phyloP scores from a whole-genome alignment of 495 filamentous ascomycete species.

The Staphylotrichum tortipilum region DNA sequence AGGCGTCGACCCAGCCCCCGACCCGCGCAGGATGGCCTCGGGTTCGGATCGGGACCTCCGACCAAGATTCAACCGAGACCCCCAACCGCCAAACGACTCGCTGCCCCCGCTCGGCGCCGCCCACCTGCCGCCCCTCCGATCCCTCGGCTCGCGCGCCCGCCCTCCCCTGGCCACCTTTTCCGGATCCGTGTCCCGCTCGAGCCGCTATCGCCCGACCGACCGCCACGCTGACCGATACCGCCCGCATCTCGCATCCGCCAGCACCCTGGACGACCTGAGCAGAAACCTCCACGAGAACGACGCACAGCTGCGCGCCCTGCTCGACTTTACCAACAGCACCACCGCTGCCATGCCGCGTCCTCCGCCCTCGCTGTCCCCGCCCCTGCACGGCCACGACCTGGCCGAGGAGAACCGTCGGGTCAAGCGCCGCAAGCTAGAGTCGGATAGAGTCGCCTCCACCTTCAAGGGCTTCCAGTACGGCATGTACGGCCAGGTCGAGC shows the following conservation, averaged over 20 bases:
- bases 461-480: constrained; percentile 64
- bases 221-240: constrained; percentile 23
- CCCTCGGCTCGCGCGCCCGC: constrained; percentile 25
- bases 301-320: constrained; percentile 37
- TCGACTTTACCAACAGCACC: constrained; percentile 30
- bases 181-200: constrained; percentile 13
- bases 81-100: constrained; percentile 22
- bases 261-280: constrained; percentile 12
- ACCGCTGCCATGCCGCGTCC: constrained; percentile 30
- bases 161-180: constrained; percentile 19
- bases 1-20: constrained; percentile 5
- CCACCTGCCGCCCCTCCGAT: constrained; percentile 35
- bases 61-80: constrained; percentile 31
- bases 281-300: constrained; percentile 34
- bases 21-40: constrained; percentile 30
- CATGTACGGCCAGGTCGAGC: constrained; percentile 71
- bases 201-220: constrained; percentile 27
- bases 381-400: constrained; percentile 23
- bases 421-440: constrained; percentile 71
- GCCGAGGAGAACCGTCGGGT: constrained; percentile 41
- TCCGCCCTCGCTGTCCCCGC: constrained; percentile 29
- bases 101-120: constrained; percentile 17
- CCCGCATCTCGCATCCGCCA: constrained; percentile 1
- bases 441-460: constrained; percentile 45
- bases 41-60: constrained; percentile 27